These are phyloP conservation scores for Beauveria sp. DNA, from an alignment of 2,329 filamentous ascomycete genomes.

Conservation along the genomic window DNA sequence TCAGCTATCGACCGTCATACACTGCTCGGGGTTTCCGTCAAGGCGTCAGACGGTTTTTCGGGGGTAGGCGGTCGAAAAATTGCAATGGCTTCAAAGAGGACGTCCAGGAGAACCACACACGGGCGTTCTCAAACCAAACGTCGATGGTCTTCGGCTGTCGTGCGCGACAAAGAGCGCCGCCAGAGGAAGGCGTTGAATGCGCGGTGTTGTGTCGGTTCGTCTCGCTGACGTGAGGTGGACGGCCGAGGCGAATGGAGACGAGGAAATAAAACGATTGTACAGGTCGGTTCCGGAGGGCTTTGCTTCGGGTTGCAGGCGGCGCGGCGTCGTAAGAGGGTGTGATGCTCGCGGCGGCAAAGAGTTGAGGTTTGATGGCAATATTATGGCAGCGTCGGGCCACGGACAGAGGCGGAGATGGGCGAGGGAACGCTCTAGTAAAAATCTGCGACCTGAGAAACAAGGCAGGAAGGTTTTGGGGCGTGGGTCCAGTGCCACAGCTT, in stretches of 20 bases:
- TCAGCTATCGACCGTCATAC: constrained; percentile 14
- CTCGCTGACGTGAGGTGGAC: constrained; percentile 4
- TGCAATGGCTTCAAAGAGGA: neutral
- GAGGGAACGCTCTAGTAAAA: neutral
- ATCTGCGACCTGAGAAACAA: constrained; percentile 14
- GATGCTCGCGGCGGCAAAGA: constrained; percentile 8
- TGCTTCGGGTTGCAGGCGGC: neutral
- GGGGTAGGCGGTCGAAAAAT: neutral
- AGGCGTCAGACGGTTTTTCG: neutral
- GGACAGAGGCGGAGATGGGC: constrained; percentile 8
- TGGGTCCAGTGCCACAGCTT: constrained; percentile 2
- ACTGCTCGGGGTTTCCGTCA: constrained; percentile 4
- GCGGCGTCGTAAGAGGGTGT: constrained; percentile 8
- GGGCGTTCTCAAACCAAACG: neutral
- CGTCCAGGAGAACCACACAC: neutral
- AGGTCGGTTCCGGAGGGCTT: neutral
- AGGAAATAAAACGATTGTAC: neutral
- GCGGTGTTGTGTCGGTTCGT: neutral
- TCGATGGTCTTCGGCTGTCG: neutral
- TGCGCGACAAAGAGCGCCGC: neutral
- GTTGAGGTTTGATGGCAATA: constrained; percentile 10
- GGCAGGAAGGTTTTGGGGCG: constrained; percentile 3
- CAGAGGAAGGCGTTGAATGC: constrained; percentile 1
- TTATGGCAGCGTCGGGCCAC: constrained; percentile 7
- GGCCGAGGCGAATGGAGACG: neutral